These are phyloP conservation scores for Plasmodium falciparum DNA, from an alignment of 169 alveolate genomes.

Conservation along the genomic window DNA sequence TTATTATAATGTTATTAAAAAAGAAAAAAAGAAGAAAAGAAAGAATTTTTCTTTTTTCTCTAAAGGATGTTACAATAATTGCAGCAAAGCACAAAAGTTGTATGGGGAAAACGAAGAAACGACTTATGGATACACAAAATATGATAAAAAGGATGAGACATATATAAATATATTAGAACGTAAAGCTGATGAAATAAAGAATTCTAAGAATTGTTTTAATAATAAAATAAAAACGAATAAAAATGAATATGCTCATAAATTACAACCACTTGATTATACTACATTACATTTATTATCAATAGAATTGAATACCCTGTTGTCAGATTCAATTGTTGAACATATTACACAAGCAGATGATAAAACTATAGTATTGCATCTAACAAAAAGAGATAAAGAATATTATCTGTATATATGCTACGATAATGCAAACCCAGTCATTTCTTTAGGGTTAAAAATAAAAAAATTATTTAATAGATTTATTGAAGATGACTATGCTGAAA, in stretches of 20 bases:
- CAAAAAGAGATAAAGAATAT: conserved; percentile 47
- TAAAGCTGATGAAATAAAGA: conserved; percentile 59
- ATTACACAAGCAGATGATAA: conserved; percentile 57
- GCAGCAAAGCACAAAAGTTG: neutral
- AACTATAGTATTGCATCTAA: conserved; percentile 65
- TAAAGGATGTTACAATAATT: neutral
- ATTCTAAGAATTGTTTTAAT: conserved; percentile 57
- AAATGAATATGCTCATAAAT: conserved; percentile 4
- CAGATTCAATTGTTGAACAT: conserved; percentile 63
- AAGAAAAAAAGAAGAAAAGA: conserved; percentile 1
- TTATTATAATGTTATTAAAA: neutral
- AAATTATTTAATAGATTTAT: conserved; percentile 70
- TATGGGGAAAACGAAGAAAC: conserved; percentile 4
- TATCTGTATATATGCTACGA: conserved; percentile 66
- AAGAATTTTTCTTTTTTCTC: conserved; percentile 8
- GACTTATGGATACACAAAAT: conserved; percentile 38
- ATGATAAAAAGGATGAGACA: conserved; percentile 18
- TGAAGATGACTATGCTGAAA: conserved; percentile 74
- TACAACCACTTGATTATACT: conserved; percentile 56
- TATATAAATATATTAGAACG: conserved; percentile 49
- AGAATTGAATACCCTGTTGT: conserved; percentile 46
- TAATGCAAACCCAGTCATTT: conserved; percentile 64
- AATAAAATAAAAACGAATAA: conserved; percentile 19
- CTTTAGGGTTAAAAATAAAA: conserved; percentile 67
- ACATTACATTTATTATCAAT: conserved; percentile 47